These are phyloP conservation scores for Trichoderma sp. DNA, from an alignment of 2,329 filamentous ascomycete species.

Conservation along the genomic window DNA sequence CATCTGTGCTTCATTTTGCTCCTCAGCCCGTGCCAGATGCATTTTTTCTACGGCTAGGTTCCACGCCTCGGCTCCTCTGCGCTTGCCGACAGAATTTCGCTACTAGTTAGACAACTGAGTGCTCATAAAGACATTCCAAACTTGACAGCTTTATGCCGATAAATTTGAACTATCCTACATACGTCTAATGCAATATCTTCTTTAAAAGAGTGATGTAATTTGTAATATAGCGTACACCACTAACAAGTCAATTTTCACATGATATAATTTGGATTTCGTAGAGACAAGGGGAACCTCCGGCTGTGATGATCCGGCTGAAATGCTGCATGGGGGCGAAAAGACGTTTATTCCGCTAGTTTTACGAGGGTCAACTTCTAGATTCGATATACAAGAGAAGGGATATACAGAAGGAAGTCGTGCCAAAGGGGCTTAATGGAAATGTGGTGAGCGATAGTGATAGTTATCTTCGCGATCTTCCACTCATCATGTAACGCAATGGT, in stretches of 20 bases:
- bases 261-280: neutral
- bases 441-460: neutral
- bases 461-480: neutral
- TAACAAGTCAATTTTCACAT: slow-evolving; percentile 6
- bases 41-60: neutral
- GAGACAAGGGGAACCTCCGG: neutral
- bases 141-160: neutral
- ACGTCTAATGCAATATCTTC: neutral
- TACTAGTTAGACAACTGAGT: neutral
- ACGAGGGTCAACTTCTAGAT: neutral
- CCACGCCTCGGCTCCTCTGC: neutral
- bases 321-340: neutral
- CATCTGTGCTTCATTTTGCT: neutral
- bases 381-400: neutral
- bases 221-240: neutral
- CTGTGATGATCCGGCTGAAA: neutral
- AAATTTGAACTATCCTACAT: neutral
- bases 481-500: neutral
- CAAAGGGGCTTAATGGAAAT: neutral
- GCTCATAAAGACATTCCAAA: neutral
- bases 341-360: neutral
- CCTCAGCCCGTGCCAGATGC: neutral
- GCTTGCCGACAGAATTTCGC: neutral
- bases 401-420: neutral
- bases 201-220: no score